Evolutionary conservation across 331 rosid genomes (phyloP).

Genomic region (Cydonia oblonga): DNA sequence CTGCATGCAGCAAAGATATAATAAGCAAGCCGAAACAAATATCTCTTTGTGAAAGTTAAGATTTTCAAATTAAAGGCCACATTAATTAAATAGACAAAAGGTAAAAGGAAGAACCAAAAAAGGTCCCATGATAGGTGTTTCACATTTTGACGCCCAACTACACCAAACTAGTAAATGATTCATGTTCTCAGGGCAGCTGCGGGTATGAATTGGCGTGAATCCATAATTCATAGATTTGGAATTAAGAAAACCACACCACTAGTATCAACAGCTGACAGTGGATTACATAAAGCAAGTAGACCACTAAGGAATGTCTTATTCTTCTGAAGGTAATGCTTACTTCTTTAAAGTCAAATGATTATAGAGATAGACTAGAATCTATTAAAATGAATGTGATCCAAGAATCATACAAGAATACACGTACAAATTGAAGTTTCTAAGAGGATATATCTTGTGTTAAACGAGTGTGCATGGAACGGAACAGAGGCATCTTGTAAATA

Average conservation of each 20-base stretch:
- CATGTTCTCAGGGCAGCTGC: background rate
- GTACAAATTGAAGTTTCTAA: background rate
- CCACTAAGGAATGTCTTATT: background rate
- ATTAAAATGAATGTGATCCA: background rate
- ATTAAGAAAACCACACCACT: background rate
- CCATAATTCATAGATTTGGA: background rate
- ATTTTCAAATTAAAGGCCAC: background rate
- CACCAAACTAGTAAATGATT: background rate
- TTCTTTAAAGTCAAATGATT: background rate
- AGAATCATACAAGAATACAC: background rate
- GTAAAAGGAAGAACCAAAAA: background rate
- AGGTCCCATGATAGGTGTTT: background rate
- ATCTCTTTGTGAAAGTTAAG: too few relatives aligned
- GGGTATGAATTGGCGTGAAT: background rate
- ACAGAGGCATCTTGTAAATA: background rate
- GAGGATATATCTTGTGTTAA: background rate
- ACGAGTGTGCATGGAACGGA: background rate
- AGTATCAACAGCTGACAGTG: background rate
- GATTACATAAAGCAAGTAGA: background rate
- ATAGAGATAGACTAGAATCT: background rate
- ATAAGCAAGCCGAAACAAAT: too few relatives aligned
- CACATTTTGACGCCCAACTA: background rate
- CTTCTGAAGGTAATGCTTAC: background rate
- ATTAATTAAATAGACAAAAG: background rate
- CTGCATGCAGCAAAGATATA: slow-evolving; percentile 26